Base-by-base conservation (phyloP, 2,329 filamentous ascomycete genomes). In the Ophiostoma sp. region DNA sequence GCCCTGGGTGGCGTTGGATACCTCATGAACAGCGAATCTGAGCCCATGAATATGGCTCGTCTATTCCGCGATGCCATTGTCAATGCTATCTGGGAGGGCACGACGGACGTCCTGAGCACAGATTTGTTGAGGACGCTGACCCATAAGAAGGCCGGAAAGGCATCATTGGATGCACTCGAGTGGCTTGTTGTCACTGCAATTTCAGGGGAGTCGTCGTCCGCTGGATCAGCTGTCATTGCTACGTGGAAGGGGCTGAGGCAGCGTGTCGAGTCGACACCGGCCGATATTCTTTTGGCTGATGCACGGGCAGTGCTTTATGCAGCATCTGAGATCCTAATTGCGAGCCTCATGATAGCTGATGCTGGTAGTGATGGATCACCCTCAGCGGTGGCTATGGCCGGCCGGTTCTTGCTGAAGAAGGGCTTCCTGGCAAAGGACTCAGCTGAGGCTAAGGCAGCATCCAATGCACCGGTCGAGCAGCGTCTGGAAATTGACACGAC, bases 1-100 rank as follows among this genome's bases (percentile, higher is more conserved):
- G 80, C 82, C 1, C 79, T 90, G 0, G 88, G 88, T 7, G 88
- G 88, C 0, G 83, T 90, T 0, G 87, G 88, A 0, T 90, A 89
- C 72, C 81, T 88, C 38, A 81, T 87, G 73, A 89, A 78, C 71
- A 80, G 83, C 49, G 83, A 86, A 69, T 84, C 86, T 69, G 85
- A 87, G 65, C 82, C 86, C 49, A 79, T 90, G 69, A 92, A 92
- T 73, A 78, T 92, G 3, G 83, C 88, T 0, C 82, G 87, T 6
- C 78, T 91, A 0, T 86, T 87, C 73, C 83, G 90, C 7, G 89
- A 92, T 72, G 85, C 83, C 1, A 80, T 78, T 7, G 89, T 91
- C 2, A 78, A 85, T 66, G 82, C 84, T 14, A 91, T 92, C 66
- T 83, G 70, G 80, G 81, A 68, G 85, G 87, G 89, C 0, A 92